A percentile compares a stretch with the other conserved stretches of the same genome.
phyloP scores from a whole-genome alignment of 1,284 basidiomycete species.

The Irpex sp. region DNA sequence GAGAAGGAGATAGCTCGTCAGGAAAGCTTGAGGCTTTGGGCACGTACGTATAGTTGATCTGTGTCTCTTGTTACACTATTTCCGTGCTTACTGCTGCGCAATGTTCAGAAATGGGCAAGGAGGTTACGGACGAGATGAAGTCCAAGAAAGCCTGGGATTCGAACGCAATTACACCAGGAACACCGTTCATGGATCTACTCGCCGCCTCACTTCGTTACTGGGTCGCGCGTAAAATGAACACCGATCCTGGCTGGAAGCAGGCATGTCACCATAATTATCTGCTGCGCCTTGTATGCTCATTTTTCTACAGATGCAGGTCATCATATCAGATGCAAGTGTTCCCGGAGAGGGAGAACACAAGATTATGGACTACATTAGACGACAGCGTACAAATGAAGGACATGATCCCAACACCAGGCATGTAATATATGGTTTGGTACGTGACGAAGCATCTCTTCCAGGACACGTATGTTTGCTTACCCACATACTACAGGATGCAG shows the following conservation, averaged over 20 bases:
- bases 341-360: slow-evolving; percentile 99
- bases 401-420: slow-evolving; percentile 95
- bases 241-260: slow-evolving; percentile 93
- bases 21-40: slow-evolving; percentile 81
- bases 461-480: not conserved
- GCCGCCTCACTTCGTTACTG: slow-evolving; percentile 90
- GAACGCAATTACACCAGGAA: slow-evolving; percentile 98
- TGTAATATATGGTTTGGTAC: slow-evolving; percentile 93
- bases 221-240: slow-evolving; percentile 94
- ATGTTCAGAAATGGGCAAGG: slow-evolving; percentile 82
- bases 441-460: slow-evolving; percentile 20
- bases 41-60: slow-evolving; percentile 40
- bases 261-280: slow-evolving; percentile 34
- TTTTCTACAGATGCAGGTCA: slow-evolving; percentile 72
- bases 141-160: slow-evolving; percentile 93
- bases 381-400: slow-evolving; percentile 81
- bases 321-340: slow-evolving; percentile 96
- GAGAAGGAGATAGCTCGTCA: slow-evolving; percentile 86
- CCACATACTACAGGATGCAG: slow-evolving; percentile 72
- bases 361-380: slow-evolving; percentile 97
- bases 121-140: slow-evolving; percentile 79
- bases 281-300: slow-evolving; percentile 7
- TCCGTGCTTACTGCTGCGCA: slow-evolving; percentile 2
- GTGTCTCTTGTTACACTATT: not conserved
- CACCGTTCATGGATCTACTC: slow-evolving; percentile 96